phyloP scores from a whole-genome alignment of 768 basidiomycete species.

The Glaciozyma martinii region DNA sequence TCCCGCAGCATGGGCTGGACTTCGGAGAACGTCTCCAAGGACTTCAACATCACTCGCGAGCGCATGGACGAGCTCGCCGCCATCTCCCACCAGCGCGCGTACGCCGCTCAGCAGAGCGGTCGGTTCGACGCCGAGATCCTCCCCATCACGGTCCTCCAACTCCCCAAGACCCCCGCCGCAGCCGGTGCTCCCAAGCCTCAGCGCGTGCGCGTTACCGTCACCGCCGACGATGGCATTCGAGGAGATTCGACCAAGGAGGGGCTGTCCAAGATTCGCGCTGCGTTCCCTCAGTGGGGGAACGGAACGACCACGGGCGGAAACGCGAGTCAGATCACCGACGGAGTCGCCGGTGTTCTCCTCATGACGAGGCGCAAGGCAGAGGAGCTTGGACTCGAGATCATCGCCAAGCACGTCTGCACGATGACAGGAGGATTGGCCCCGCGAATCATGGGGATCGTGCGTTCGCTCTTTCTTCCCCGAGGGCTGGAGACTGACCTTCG shows the following conservation, averaged over 20 bases:
- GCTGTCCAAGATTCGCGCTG: slow-evolving; percentile 72
- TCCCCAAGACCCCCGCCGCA: slow-evolving; percentile 58
- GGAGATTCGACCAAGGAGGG: slow-evolving; percentile 73
- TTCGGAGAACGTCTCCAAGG: slow-evolving; percentile 74
- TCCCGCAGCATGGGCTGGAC: slow-evolving; percentile 63
- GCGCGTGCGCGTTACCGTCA: slow-evolving; percentile 54
- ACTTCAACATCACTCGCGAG: slow-evolving; percentile 59
- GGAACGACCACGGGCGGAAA: slow-evolving; percentile 51
- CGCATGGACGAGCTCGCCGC: slow-evolving; percentile 81
- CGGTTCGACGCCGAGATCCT: slow-evolving; percentile 76
- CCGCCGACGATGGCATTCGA: slow-evolving; percentile 74
- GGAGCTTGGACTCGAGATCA: slow-evolving; percentile 58
- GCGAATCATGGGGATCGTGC: slow-evolving; percentile 55
- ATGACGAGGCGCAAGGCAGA: slow-evolving; percentile 76
- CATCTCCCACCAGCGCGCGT: slow-evolving; percentile 72
- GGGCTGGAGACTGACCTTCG: not conserved
- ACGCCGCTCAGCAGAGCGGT: slow-evolving; percentile 66
- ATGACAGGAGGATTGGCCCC: slow-evolving; percentile 62
- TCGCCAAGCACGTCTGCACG: slow-evolving; percentile 73
- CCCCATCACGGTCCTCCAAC: slow-evolving; percentile 49
- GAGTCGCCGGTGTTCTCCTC: slow-evolving; percentile 68
- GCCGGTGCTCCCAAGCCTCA: slow-evolving; percentile 53
- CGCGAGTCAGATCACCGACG: slow-evolving; percentile 83
- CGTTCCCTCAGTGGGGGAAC: slow-evolving; percentile 62
- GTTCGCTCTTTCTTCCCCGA: not conserved